Evolutionary conservation across 164 flowering plant species (phyloP), one percentile per base, ranked within the genome.

Genomic region (Sextonia rubra): DNA sequence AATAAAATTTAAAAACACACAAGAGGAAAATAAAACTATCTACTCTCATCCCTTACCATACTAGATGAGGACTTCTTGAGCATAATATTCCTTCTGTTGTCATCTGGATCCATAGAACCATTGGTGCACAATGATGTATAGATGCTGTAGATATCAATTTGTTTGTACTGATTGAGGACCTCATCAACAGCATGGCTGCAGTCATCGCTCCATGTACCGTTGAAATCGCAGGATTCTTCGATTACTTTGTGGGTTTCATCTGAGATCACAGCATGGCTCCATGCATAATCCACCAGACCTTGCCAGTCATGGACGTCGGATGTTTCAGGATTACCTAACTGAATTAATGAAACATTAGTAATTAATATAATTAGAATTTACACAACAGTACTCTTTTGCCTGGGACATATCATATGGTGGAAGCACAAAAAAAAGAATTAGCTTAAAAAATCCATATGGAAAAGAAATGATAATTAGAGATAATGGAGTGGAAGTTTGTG

Each of bases 321-420:
- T 24, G 98, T 93, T 81, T 88, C 97, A 52, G 99, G 94, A 82
- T 95, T 95, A 4, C 99, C 97, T 81, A 91, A 60, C 98, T 92
- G 82, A 3, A 49, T 17, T 2, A 12, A 60, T 29, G 37, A 66
- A 17, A 66, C 37, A 20, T 26, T 26, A 49, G 37, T 52, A 8
- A 15, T 17, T 22, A 17, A 22, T 22, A 27, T 64, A 18, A 29
- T 18, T 12, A 26, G 47, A 52, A 1, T 52, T 52, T 1, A 52
- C n/a, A 15, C 58, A 52, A 52, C 7, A n/a, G n/a, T n/a, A 52
- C 58, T 17, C n/a, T 1, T 52, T 20, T 52, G 14, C n/a, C 1
- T 52, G 14, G 58, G 17, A 4, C 58, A 52, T 52, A 15, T 15
- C 7, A 5, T 15, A 17, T 52, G 58, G n/a, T 52, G 58, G 58